phyloP scores from a whole-genome alignment of 305 asterid species.

The Fraxinus sp. region DNA sequence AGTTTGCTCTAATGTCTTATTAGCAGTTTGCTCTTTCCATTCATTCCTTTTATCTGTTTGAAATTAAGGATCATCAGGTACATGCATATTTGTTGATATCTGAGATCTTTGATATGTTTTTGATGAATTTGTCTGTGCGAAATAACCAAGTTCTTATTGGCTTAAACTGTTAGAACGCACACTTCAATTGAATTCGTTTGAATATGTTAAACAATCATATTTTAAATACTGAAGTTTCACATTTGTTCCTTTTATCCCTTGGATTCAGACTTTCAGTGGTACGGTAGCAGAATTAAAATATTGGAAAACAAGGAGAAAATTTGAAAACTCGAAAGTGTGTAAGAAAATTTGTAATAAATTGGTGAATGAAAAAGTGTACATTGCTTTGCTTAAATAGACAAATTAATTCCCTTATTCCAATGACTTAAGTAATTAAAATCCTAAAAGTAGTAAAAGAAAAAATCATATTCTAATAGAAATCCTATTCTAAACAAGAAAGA shows the following conservation, averaged over 20 bases:
- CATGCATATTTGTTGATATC: background rate
- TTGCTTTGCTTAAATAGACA: background rate
- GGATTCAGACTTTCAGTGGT: background rate
- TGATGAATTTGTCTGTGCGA: background rate
- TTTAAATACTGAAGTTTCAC: background rate
- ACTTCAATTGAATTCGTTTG: background rate
- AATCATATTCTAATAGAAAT: too few relatives aligned
- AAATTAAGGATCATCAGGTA: constrained; percentile 6
- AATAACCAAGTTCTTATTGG: background rate
- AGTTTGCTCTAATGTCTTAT: background rate
- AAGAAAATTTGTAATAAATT: background rate
- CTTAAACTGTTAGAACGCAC: background rate
- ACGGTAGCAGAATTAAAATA: background rate
- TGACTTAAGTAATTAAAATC: background rate
- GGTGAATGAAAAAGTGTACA: background rate
- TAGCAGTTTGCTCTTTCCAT: background rate
- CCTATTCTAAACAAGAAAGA: background rate
- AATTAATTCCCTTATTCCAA: background rate
- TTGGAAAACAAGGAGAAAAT: background rate
- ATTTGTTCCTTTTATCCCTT: background rate
- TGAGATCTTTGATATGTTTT: background rate
- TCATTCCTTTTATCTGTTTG: background rate
- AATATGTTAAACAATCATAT: background rate
- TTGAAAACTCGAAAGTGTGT: background rate
- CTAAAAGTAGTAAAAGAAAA: background rate